Base-by-base conservation (phyloP, 495 filamentous ascomycete species). In the Glonium stellatum region DNA sequence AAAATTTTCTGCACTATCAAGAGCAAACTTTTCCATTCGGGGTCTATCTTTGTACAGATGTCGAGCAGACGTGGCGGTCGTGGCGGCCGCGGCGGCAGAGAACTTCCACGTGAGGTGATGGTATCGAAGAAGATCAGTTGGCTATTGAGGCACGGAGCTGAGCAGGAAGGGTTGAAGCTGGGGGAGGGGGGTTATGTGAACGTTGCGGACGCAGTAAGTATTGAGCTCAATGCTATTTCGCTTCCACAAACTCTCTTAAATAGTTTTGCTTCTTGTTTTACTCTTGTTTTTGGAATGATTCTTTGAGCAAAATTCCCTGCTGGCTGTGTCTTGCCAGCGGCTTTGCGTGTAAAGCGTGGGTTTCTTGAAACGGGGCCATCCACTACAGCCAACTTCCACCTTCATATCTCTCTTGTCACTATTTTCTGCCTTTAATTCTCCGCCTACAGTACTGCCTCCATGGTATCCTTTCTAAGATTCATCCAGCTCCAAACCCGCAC, bases 141-240 rank as follows among this genome's bases (percentile, higher is more conserved):
- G 63, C 75, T 96, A 0, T 79, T 98, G 18, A 80, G 93, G 22
- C 93, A 98, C 72, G 89, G 85, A 49, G 93, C 95, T 5, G 78
- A 82, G 62, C 83, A 82, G 55, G 90, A 90, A 66, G 88, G 89
- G 0, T 71, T 98, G 50, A 79, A 76, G 65, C 77, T 97, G 22
- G 87, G 90, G 65, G 74, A 70, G 4, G 86, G 89, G 62, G 93
- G 95, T 5, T 98, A 86, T 69, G 89, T 86, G 13, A 84, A 82
- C 64, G 79, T 96, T 18, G 81, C 81, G 56, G 83, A 86, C 63
- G 83, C 96, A 66, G 90, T 96, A 74, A 75, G 88, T 31, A 31
- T 82, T 23, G 39, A 44, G 13, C 18, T 44, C 3, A 31, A 31
- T 3, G 27, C 2, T 31, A 6, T 3, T 6, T 6, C 27, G 27